Evolutionary conservation across 2,329 filamentous ascomycete genomes (phyloP), one percentile per base, ranked within the genome.

Genomic region (Calonectria fujianensis): DNA sequence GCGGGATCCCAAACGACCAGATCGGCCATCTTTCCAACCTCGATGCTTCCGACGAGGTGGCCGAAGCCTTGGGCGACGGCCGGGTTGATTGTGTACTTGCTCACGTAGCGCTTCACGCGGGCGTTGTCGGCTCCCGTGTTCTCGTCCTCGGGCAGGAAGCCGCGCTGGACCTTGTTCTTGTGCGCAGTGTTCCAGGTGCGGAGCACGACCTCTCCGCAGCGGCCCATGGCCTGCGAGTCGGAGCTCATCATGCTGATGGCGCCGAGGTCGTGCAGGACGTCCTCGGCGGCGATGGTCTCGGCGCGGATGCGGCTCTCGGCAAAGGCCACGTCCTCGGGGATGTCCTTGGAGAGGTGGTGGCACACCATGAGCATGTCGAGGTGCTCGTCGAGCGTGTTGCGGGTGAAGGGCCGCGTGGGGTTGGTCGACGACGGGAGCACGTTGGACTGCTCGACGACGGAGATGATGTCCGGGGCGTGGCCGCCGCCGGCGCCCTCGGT

Each of bases 351-450:
- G 13, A 98, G 88, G 82, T 98, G 96, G 85, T 98, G 96, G 88
- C 96, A 98, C 48, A 98, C 95, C 96, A 98, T 98, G 61, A 98
- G 88, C 96, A 98, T 98, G 87, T 98, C 96, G 18, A 98, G 91
- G 86, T 98, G 96, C 85, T 98, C 96, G 82, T 98, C 96, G 0
- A 98, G 90, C 0, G 96, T 98, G 87, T 98, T 98, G 78, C 90
- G 89, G 2, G 96, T 98, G 85, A 93, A 98, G 0, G 96, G 96
- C 2, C 96, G 90, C 1, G 96, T 98, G 0, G 96, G 96, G 84
- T 98, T 98, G 0, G 96, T 98, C 61, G 94, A 96, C 7, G 93
- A 95, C 0, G 96, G 96, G 0, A 98, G 90, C 2, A 98, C 96
- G 82, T 98, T 97, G 63, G 91, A 86, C 81, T 96, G 93, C 84